Conservation (phyloP, 148 eudicot genomes). For the Rhododendron henanense region DNA sequence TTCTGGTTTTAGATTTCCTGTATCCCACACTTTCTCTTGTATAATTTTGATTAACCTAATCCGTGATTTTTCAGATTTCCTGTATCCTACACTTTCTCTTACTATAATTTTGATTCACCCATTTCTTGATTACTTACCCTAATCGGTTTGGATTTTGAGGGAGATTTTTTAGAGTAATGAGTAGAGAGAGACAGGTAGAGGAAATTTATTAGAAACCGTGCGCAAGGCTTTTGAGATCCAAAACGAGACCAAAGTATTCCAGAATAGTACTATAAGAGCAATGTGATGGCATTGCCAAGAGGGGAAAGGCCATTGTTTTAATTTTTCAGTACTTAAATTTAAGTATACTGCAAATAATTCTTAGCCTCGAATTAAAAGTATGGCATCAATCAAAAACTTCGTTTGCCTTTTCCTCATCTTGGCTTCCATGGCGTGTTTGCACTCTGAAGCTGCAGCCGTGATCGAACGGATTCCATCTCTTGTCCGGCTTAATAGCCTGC, state of each 20-base stretch:
- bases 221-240: too few relatives aligned
- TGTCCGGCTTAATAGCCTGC: background rate
- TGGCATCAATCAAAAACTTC: background rate
- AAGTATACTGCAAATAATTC: background rate
- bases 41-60: too few relatives aligned
- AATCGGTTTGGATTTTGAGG: too few relatives aligned
- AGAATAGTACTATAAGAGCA: background rate
- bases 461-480: background rate
- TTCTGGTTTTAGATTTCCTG: too few relatives aligned
- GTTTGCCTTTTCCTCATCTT: background rate
- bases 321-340: too few relatives aligned
- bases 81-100: too few relatives aligned
- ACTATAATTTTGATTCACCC: background rate
- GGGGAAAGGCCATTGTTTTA: background rate
- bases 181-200: too few relatives aligned
- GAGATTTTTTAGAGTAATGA: too few relatives aligned
- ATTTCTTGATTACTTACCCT: background rate
- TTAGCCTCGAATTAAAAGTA: background rate
- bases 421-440: background rate
- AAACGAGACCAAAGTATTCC: too few relatives aligned
- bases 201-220: too few relatives aligned
- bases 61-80: too few relatives aligned
- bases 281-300: background rate
- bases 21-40: too few relatives aligned
- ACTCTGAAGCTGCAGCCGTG: background rate